phyloP scores from a whole-genome alignment of 345 rosid genomes.

The Brassica carinata region DNA sequence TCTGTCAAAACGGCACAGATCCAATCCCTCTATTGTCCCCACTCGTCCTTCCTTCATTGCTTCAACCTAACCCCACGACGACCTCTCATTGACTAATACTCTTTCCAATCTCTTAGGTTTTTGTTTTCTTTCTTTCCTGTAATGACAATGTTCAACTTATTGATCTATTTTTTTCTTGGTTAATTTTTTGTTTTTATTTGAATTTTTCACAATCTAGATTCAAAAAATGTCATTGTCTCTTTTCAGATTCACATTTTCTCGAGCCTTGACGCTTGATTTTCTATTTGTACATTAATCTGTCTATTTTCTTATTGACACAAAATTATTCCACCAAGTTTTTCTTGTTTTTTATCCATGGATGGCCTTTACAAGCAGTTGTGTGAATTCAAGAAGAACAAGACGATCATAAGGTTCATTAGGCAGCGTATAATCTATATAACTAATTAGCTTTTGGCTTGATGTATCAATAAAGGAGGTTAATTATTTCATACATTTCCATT shows the following conservation, averaged over 20 bases:
- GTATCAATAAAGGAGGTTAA: background rate
- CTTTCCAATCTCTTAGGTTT: background rate
- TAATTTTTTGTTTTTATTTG: background rate
- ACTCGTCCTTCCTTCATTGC: constrained; percentile 65
- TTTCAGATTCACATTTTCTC: background rate
- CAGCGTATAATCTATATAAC: background rate
- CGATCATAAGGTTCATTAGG: background rate
- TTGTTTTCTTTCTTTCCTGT: background rate
- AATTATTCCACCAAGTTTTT: background rate
- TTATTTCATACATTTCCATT: background rate
- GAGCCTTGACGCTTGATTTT: background rate
- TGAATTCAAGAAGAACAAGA: background rate
- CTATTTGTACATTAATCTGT: background rate
- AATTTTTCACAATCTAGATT: background rate
- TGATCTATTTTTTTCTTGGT: background rate
- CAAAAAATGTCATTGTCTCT: background rate
- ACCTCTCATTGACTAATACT: background rate
- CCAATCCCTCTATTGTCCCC: constrained; percentile 84
- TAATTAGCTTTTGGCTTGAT: background rate
- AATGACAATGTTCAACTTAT: background rate
- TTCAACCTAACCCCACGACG: constrained; percentile 34
- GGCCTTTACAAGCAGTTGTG: background rate
- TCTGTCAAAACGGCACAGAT: constrained; percentile 50
- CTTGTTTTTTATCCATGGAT: background rate
- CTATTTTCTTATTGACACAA: background rate